Base-by-base conservation (phyloP, 768 basidiomycete species). In the Daedaleopsis sinensis region DNA sequence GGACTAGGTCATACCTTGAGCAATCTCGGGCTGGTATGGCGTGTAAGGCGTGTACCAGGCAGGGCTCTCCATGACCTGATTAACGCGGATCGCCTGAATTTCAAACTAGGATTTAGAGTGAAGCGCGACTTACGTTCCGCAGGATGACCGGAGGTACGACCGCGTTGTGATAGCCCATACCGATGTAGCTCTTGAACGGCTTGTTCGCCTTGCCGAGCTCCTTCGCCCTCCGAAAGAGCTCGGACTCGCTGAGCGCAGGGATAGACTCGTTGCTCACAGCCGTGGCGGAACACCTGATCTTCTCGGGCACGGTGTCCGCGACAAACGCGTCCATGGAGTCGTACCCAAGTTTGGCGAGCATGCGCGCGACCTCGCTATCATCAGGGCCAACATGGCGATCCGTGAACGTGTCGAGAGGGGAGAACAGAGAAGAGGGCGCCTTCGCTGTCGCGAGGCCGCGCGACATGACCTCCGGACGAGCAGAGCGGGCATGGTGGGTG, bases 11-110 rank as follows among this genome's bases (percentile, higher is more conserved):
- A 24, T 68, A 91, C 94, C 96, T 86, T 99, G 96, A n/a, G 96
- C 88, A 73, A 98, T 91, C 81, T 99, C 96, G 1, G 96, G 95
- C 70, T 97, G 94, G 76, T 96, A 96, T 1, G 94, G 94, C 0
- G 95, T 96, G 74, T 96, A 96, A 16, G 90, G 93, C 7, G 96
- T 98, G 75, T 98, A 98, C 96, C 96, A 99, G 4, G 91, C 93
- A 27, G 95, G 96, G 71, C 96, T 98, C 76, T 99, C 96, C 79
- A 90, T 87, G 62, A 93, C 79, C 92, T 93, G 49, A 16, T 21
- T 42, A 36, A 12, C 23, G 12, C 10, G 32, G 23, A 23, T 51
- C 10, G 55, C 24, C 13, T 27, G 15, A 36, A 18, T 42, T 21
- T 57, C 16, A 15, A 56, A 32, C 63, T 54, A 52, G 52, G 18